These are phyloP conservation scores for Fragaria ananassa DNA, from an alignment of 306 rosid genomes.

Conservation along the genomic window DNA sequence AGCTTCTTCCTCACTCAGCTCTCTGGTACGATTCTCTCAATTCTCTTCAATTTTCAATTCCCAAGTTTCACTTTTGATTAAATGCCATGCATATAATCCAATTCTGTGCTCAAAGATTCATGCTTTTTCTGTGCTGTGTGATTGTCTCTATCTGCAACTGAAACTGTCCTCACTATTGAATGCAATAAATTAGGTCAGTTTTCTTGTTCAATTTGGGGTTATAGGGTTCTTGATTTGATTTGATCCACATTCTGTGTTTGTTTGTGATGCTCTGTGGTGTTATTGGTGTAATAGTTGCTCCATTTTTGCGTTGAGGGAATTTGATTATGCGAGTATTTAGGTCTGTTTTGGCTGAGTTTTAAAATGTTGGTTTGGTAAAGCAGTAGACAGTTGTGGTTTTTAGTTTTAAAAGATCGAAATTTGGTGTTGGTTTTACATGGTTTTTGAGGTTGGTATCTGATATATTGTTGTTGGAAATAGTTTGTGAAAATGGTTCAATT, in stretches of 20 bases:
- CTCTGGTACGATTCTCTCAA: constrained; percentile 3
- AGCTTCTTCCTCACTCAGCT: constrained; percentile 9
- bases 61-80: not conserved
- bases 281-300: not conserved
- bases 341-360: not conserved
- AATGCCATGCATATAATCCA: not conserved
- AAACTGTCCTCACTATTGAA: not conserved
- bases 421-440: not conserved
- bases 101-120: not conserved
- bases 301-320: not conserved
- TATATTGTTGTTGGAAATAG: not conserved
- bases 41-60: not conserved
- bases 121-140: not conserved
- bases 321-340: not conserved
- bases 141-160: not conserved
- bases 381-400: not conserved
- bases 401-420: not conserved
- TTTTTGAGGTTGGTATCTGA: not conserved
- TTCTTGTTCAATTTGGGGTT: constrained; percentile 4
- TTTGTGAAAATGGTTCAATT: not conserved
- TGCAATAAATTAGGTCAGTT: constrained; percentile 13
- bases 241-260: not conserved
- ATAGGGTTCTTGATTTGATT: constrained; percentile 5
- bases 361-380: not conserved
- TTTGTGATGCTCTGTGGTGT: not conserved